A percentile compares a stretch with the other conserved stretches of the same genome.
phyloP scores from a whole-genome alignment of 2,329 filamentous ascomycete genomes.

The Trichoderma breve region DNA sequence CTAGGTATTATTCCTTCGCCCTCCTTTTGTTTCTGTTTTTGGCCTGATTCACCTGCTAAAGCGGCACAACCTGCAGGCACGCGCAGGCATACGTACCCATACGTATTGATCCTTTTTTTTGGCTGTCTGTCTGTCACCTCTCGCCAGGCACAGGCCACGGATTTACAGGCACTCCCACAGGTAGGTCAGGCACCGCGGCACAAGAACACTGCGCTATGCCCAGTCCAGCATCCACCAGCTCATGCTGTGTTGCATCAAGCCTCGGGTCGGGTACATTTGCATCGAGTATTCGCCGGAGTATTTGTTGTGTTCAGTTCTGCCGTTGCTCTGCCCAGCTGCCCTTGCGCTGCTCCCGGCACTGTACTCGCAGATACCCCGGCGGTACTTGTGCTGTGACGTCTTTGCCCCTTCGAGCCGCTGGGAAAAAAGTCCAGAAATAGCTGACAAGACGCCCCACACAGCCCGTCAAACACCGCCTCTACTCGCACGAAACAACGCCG shows the following conservation, averaged over 20 bases:
- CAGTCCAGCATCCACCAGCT: neutral
- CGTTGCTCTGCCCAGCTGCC: neutral
- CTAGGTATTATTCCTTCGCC: neutral
- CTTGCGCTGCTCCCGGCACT: neutral
- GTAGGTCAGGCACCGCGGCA: constrained; percentile 8
- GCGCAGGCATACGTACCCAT: constrained; percentile 8
- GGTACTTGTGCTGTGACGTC: constrained; percentile 6
- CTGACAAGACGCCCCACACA: constrained; percentile 16
- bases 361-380: neutral
- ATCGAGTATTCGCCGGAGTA: neutral
- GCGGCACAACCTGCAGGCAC: neutral
- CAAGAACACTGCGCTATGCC: constrained; percentile 12
- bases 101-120: neutral
- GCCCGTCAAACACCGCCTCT: constrained; percentile 18
- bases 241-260: neutral
- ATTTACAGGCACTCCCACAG: constrained; percentile 5
- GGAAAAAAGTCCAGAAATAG: constrained; percentile 4
- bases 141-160: neutral
- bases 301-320: neutral
- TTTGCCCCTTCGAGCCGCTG: constrained; percentile 8
- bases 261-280: neutral
- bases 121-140: neutral
- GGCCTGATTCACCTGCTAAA: neutral
- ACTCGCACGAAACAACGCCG: constrained; percentile 8
- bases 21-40: neutral